Percentiles rank a stretch among this genome's conserved stretches.
phyloP scores from a whole-genome alignment of 352 stramenopile genomes.

The Peronospora destructor region DNA sequence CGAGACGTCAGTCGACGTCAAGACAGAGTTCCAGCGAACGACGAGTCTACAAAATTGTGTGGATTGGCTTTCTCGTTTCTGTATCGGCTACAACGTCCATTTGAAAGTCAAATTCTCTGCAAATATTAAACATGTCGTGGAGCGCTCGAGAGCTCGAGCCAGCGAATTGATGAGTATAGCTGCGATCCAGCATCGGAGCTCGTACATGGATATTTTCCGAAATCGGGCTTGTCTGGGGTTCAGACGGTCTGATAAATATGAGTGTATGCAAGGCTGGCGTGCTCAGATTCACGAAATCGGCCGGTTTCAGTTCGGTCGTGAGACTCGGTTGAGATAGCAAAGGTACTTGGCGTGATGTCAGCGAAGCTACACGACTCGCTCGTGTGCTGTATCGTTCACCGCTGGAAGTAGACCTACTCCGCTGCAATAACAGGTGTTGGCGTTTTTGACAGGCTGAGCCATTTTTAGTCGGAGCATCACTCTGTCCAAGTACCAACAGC shows the following conservation, averaged over 20 bases:
- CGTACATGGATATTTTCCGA: neutral
- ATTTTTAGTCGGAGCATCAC: neutral
- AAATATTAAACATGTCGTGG: constrained; percentile 27
- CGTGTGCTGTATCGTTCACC: constrained; percentile 2
- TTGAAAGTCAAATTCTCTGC: constrained; percentile 5
- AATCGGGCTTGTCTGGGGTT: neutral
- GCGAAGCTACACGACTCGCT: constrained; percentile 1
- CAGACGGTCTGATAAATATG: constrained; percentile 1
- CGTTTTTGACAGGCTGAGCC: neutral
- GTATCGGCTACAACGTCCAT: constrained; percentile 12
- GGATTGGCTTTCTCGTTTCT: neutral
- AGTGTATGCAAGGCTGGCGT: constrained; percentile 5
- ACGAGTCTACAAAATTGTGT: neutral
- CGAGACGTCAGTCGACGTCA: too few species aligned
- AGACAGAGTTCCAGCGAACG: too few species aligned
- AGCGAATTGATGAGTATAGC: constrained; percentile 21
- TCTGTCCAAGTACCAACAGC: neutral
- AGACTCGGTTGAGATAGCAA: constrained; percentile 21
- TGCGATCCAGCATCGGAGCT: constrained; percentile 13
- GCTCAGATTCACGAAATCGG: constrained; percentile 25
- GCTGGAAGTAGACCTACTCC: constrained; percentile 6
- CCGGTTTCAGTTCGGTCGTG: constrained; percentile 11
- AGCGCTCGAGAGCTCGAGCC: constrained; percentile 23
- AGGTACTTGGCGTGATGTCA: constrained; percentile 9
- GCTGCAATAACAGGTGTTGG: constrained; percentile 21